Evolutionary conservation across 805 yeast species (phyloP).

Genomic region (Myxozyma melibiosi): DNA sequence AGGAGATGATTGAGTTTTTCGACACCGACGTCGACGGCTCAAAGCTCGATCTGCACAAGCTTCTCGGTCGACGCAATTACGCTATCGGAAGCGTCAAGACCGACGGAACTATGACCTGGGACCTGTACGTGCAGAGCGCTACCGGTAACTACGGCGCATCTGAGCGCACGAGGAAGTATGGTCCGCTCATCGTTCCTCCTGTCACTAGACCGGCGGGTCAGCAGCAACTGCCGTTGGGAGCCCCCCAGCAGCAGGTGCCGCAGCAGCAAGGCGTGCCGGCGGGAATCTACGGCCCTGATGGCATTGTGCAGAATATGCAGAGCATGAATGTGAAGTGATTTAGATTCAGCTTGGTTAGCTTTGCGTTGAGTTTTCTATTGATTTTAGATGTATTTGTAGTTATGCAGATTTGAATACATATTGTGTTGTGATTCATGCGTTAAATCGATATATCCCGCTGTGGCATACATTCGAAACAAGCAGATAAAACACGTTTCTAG

Average conservation of each 20-base stretch:
- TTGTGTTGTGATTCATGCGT: too few relatives aligned
- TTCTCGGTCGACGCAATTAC: slow-evolving; percentile 29
- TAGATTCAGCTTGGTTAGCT: not conserved
- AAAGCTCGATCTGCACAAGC: slow-evolving; percentile 15
- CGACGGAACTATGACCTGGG: slow-evolving; percentile 29
- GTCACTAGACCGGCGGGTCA: not conserved
- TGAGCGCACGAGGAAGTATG: slow-evolving; percentile 28
- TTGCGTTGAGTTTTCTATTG: not conserved
- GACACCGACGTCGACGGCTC: slow-evolving; percentile 33
- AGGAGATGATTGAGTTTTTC: slow-evolving; percentile 34
- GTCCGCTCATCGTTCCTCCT: slow-evolving; percentile 29
- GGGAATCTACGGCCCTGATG: slow-evolving; percentile 18
- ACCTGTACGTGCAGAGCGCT: slow-evolving; percentile 29
- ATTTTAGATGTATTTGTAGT: too few relatives aligned
- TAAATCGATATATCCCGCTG: too few relatives aligned
- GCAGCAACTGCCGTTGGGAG: not conserved
- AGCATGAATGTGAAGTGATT: not conserved
- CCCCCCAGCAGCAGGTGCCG: not conserved
- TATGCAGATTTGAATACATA: too few relatives aligned
- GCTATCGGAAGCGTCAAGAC: slow-evolving; percentile 15
- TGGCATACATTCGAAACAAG: too few relatives aligned
- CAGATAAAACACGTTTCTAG: too few relatives aligned
- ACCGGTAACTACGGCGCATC: slow-evolving; percentile 1
- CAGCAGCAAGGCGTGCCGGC: slow-evolving; percentile 9
- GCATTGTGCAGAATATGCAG: slow-evolving; percentile 15